Evolutionary conservation across 2,329 filamentous ascomycete genomes (phyloP).

Genomic region (Acrodontium crateriforme): DNA sequence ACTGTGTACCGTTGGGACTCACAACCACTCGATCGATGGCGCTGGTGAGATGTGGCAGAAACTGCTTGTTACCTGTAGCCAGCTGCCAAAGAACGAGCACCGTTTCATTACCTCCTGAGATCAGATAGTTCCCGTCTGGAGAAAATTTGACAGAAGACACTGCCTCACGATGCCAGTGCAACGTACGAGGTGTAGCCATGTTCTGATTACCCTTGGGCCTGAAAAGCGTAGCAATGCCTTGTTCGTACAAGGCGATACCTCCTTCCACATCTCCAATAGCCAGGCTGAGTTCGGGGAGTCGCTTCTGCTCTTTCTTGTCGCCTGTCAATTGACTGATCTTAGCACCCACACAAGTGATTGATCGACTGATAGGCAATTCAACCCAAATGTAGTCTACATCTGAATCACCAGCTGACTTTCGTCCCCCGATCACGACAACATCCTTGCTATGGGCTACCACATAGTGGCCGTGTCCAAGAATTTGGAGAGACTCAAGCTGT

Average conservation of each 20-base stretch:
- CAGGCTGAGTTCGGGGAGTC: conserved; percentile 47
- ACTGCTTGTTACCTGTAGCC: conserved; percentile 69
- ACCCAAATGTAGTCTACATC: conserved; percentile 35
- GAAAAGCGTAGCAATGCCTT: conserved; percentile 15
- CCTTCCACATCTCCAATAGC: conserved; percentile 66
- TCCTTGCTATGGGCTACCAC: conserved; percentile 43
- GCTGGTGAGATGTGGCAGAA: conserved; percentile 78
- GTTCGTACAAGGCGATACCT: conserved; percentile 63
- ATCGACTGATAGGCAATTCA: conserved; percentile 43
- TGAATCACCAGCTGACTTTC: conserved; percentile 19
- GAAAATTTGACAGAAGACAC: conserved; percentile 87
- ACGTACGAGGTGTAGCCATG: conserved; percentile 43
- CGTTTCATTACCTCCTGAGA: conserved; percentile 85
- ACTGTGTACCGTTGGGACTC: conserved; percentile 65
- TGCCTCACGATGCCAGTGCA: conserved; percentile 83
- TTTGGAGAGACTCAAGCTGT: conserved; percentile 25
- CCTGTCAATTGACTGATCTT: too few relatives aligned
- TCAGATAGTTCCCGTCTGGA: conserved; percentile 84
- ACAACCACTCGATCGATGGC: conserved; percentile 74
- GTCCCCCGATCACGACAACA: conserved; percentile 48
- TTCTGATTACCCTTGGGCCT: conserved; percentile 8
- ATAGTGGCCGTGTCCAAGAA: conserved; percentile 42
- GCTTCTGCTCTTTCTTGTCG: conserved; percentile 21
- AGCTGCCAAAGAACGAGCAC: conserved; percentile 88
- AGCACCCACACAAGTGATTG: conserved; percentile 54